Percentiles rank a stretch among this genome's conserved stretches.
phyloP scores from a whole-genome alignment of 768 basidiomycete species.

The Phylloporus scabripes region DNA sequence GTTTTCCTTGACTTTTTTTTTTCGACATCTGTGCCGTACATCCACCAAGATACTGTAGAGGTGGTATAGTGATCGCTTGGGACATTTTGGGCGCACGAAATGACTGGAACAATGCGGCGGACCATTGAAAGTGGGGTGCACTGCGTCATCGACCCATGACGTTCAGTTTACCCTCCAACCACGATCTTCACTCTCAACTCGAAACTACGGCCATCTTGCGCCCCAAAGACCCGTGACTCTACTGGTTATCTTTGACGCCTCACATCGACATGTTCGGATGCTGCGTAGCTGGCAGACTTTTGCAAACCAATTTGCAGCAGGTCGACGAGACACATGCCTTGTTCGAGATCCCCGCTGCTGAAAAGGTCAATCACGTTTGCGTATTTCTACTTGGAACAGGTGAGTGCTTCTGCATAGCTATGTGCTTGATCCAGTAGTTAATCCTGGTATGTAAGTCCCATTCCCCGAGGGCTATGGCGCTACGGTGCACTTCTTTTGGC shows the following conservation, averaged over 20 bases:
- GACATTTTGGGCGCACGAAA: background rate
- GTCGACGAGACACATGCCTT: slow-evolving; percentile 80
- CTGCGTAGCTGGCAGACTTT: slow-evolving; percentile 66
- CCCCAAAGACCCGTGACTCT: background rate
- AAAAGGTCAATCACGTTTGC: slow-evolving; percentile 76
- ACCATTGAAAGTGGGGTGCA: too few species aligned
- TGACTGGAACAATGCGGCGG: background rate
- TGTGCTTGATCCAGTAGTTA: background rate
- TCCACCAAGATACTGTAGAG: slow-evolving; percentile 11
- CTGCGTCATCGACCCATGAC: slow-evolving; percentile 13
- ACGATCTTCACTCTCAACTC: slow-evolving; percentile 1
- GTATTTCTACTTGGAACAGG: slow-evolving; percentile 80
- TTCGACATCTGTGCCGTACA: slow-evolving; percentile 5
- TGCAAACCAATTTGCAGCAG: slow-evolving; percentile 77
- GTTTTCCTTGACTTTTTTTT: background rate
- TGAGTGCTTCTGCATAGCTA: slow-evolving; percentile 27
- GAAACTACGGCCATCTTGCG: background rate
- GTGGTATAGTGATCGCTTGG: background rate
- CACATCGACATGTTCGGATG: slow-evolving; percentile 63
- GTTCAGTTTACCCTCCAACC: background rate
- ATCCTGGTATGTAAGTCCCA: slow-evolving; percentile 40
- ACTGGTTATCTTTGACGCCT: background rate
- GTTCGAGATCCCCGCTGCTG: slow-evolving; percentile 68
- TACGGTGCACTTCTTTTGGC: slow-evolving; percentile 82
- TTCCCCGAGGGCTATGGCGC: slow-evolving; percentile 84